Evolutionary conservation across 129 eudicot species (phyloP), one percentile per base, ranked within the genome.

Genomic region (Escallonia herrerae): DNA sequence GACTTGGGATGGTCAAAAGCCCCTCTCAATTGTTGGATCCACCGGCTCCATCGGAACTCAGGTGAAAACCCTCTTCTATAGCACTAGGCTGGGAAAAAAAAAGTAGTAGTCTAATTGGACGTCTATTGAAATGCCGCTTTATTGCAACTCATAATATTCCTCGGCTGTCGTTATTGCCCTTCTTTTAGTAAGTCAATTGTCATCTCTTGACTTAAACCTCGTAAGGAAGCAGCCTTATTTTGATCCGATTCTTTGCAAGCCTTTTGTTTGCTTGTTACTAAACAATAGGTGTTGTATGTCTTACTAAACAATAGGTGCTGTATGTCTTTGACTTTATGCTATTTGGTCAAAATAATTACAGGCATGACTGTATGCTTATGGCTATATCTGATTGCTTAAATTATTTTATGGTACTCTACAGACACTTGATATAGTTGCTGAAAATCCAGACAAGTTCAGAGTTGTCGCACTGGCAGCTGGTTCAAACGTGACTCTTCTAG

Each of bases 401-500:
- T 72, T 62, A 15, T 15, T 12, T 65, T 12, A 39, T 76, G 55
- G 33, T 77, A 40, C 45, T 86, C 14, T 77, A 39, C 77, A 94
- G 99, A 94, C 99, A 67, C 65, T 94, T 59, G 99, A 94, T 76
- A 94, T 94, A 72, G 99, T 94, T 72, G 95, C 95, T 2, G 99
- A 94, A 68, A 84, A 89, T 75, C 97, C 99, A 12, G 97, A 89
- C 69, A 86, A 94, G 60, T 94, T 94, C 70, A 86, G 77, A 78
- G 90, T 94, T 58, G 97, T 94, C 2, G 99, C 99, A 56, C 97
- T 94, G 68, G 95, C 99, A 65, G 99, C 99, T 64, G 97, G 99
- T 60, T 89, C 99, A 48, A 94, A 94, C 66, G 97, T 94, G 69
- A 82, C 99, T 61, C 97, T 94, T 83, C 99, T 94, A 45, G 99